A percentile compares a stretch with the other conserved stretches of the same genome.
Conservation (phyloP, 2,329 filamentous ascomycete species). For the Laburnicola sp. region DNA sequence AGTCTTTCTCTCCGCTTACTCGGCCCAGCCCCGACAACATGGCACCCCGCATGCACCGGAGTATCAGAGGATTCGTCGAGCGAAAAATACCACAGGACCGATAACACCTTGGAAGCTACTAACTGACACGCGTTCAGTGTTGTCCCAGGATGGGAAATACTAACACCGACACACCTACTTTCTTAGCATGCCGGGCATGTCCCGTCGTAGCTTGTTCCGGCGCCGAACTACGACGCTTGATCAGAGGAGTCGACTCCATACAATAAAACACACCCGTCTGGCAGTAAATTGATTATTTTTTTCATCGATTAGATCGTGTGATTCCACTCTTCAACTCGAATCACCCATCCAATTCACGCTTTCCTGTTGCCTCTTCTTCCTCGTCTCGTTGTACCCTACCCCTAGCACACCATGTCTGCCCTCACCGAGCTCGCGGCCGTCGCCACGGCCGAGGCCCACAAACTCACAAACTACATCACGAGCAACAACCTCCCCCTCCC, state of each 20-base stretch:
- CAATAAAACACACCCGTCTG: not conserved
- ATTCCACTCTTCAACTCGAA: not conserved
- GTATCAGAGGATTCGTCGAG: not conserved
- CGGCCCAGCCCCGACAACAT: not conserved
- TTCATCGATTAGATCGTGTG: not conserved
- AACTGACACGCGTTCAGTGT: too few species aligned
- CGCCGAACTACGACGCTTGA: not conserved
- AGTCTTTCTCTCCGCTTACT: not conserved
- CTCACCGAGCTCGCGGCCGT: slow-evolving; percentile 10
- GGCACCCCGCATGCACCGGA: not conserved
- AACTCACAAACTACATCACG: slow-evolving; percentile 5
- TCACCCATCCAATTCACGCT: not conserved
- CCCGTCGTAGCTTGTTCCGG: not conserved
- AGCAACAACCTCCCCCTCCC: slow-evolving; percentile 1
- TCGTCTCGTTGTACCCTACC: not conserved
- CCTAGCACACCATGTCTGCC: slow-evolving; percentile 3
- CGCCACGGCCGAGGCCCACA: slow-evolving; percentile 1
- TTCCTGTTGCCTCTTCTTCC: not conserved
- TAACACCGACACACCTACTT: too few species aligned
- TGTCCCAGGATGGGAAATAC: not conserved
- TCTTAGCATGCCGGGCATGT: not conserved
- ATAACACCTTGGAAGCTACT: too few species aligned
- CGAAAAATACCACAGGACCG: not conserved
- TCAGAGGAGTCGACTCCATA: not conserved
- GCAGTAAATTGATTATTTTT: not conserved